Percentiles rank a stretch among this genome's conserved stretches.
phyloP scores from a whole-genome alignment of 2,329 filamentous ascomycete genomes.

The Phyllosticta paracitricarpa region DNA sequence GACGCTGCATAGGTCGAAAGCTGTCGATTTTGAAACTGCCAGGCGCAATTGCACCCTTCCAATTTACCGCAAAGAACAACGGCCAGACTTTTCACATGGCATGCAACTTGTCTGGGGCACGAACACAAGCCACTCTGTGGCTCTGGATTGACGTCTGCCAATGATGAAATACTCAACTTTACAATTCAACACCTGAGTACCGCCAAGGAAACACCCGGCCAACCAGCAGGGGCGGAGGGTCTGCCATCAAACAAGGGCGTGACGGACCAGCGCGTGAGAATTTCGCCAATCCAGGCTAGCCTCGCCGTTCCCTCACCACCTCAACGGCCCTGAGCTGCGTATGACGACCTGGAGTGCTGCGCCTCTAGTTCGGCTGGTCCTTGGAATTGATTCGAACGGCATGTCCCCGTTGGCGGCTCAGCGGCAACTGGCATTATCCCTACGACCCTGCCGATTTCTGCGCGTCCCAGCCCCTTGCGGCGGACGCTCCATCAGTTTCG shows the following conservation, averaged over 20 bases:
- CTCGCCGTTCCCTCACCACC: constrained; percentile 1
- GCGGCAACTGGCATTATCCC: neutral
- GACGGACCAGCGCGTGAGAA: constrained; percentile 5
- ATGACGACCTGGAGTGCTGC: neutral
- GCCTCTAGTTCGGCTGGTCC: neutral
- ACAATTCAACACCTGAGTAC: neutral
- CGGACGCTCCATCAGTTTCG: constrained; percentile 3
- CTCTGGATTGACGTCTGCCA: neutral
- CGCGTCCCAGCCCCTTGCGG: neutral
- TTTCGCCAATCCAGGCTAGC: constrained; percentile 6
- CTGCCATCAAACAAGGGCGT: constrained; percentile 1
- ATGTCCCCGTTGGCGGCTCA: constrained; percentile 1
- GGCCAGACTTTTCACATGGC: neutral
- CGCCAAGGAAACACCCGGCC: neutral
- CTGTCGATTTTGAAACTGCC: neutral
- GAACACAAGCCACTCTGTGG: neutral
- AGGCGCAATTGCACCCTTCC: neutral
- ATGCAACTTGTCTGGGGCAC: neutral
- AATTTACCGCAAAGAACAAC: neutral
- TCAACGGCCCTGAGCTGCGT: neutral
- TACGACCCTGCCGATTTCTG: neutral
- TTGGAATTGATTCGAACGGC: neutral
- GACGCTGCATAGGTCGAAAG: neutral
- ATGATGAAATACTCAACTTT: neutral
- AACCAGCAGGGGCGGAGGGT: constrained; percentile 1